Percentiles rank a stretch among this genome's conserved stretches.
phyloP scores from a whole-genome alignment of 2,329 filamentous ascomycete species.

The Camptophora hylomeconis region DNA sequence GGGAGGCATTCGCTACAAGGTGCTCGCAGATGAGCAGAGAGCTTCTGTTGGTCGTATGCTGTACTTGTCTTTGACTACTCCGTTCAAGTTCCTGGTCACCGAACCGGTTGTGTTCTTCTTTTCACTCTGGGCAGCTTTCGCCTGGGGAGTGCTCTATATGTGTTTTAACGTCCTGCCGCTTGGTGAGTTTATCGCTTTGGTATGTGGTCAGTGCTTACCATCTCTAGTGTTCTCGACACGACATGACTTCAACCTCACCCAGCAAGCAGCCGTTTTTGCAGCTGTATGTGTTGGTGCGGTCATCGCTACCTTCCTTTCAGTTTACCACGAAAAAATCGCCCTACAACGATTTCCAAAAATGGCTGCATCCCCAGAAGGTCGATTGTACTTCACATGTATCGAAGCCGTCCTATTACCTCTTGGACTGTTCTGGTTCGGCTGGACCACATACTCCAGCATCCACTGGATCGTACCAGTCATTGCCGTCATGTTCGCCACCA shows the following conservation, averaged over 20 bases:
- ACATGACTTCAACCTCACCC: conserved; percentile 53
- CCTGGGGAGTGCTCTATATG: conserved; percentile 79
- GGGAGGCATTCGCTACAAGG: conserved; percentile 12
- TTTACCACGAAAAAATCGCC: conserved; percentile 49
- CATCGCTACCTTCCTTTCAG: conserved; percentile 54
- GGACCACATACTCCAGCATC: conserved; percentile 44
- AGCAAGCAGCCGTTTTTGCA: conserved; percentile 60
- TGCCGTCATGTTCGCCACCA: conserved; percentile 60
- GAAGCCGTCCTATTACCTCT: conserved; percentile 62
- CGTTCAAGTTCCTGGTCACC: conserved; percentile 40
- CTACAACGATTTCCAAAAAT: conserved; percentile 20
- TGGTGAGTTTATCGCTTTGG: conserved; percentile 19
- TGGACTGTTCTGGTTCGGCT: conserved; percentile 71
- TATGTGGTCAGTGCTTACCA: conserved; percentile 7
- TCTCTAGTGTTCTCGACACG: conserved; percentile 59
- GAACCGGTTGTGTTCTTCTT: conserved; percentile 60
- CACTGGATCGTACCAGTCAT: conserved; percentile 63
- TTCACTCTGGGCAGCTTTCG: conserved; percentile 78
- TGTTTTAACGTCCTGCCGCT: conserved; percentile 69
- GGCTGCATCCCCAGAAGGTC: conserved; percentile 50
- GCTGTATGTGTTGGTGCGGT: conserved; percentile 56
- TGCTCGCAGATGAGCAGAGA: conserved; percentile 11
- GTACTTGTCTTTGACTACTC: conserved; percentile 16
- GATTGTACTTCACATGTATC: conserved; percentile 73
- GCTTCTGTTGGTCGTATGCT: conserved; percentile 13